phyloP scores from a whole-genome alignment of 164 flowering plant species.

The Annona cherimola region DNA sequence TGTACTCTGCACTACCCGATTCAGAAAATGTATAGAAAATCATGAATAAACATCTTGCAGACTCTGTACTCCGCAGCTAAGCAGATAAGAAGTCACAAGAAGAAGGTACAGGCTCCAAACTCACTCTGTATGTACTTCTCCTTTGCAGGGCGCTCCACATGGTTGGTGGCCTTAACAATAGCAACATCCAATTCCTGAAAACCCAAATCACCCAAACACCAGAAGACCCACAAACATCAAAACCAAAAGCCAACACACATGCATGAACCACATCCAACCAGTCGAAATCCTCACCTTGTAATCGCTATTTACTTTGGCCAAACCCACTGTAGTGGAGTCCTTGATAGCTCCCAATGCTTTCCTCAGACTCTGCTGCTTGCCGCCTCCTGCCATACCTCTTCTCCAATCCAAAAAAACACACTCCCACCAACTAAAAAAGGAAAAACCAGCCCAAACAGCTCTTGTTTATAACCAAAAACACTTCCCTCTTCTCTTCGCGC shows the following conservation, averaged over 20 bases:
- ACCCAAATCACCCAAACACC: background rate
- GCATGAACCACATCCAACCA: background rate
- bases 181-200: conserved; percentile 55
- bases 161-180: conserved; percentile 63
- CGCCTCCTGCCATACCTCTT: conserved; percentile 73
- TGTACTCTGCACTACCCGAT: too few relatives aligned
- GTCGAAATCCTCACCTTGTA: conserved; percentile 59
- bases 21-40: too few relatives aligned
- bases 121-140: conserved; percentile 52
- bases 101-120: background rate
- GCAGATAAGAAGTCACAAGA: background rate
- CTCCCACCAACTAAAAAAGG: background rate
- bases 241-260: background rate
- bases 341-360: conserved; percentile 92
- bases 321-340: conserved; percentile 89
- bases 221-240: background rate
- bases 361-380: conserved; percentile 76
- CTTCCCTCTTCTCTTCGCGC: too few relatives aligned
- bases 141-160: conserved; percentile 44
- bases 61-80: too few relatives aligned
- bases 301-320: conserved; percentile 96
- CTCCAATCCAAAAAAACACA: conserved; percentile 20
- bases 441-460: too few relatives aligned
- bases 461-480: too few relatives aligned
- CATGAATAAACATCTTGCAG: too few relatives aligned